These are phyloP conservation scores for Fennellomyces sp. DNA, from an alignment of 371 early-diverging fungal species.

Conservation along the genomic window DNA sequence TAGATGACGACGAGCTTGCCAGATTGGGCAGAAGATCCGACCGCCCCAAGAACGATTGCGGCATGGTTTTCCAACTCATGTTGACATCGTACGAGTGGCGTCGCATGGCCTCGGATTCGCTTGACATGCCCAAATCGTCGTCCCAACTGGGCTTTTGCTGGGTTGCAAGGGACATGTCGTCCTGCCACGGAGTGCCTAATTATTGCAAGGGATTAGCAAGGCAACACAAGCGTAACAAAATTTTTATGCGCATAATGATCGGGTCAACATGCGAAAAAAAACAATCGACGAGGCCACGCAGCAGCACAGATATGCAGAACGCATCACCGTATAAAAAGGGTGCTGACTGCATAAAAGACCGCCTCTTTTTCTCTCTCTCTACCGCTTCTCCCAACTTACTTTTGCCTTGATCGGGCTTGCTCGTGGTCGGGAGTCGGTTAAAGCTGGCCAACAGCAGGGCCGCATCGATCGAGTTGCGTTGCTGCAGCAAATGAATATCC, in stretches of 20 bases:
- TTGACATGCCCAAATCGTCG: constrained; percentile 2
- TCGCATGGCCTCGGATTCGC: constrained; percentile 26
- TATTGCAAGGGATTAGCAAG: not conserved
- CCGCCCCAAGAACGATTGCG: constrained; percentile 34
- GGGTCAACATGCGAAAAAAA: no score
- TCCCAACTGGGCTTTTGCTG: constrained; percentile 12
- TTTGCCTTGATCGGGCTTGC: not conserved
- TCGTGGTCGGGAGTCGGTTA: constrained; percentile 20
- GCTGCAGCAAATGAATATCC: constrained; percentile 41
- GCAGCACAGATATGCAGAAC: not conserved
- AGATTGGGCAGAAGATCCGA: constrained; percentile 23
- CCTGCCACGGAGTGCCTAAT: constrained; percentile 32
- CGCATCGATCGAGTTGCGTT: constrained; percentile 54
- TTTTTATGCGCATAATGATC: constrained; percentile 40
- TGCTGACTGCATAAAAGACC: not conserved
- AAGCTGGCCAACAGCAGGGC: constrained; percentile 55
- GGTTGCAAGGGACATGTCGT: constrained; percentile 44
- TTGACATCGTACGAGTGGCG: constrained; percentile 48
- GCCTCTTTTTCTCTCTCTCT: not conserved
- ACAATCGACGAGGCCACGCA: no score
- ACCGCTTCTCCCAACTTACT: not conserved
- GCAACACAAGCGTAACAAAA: not conserved
- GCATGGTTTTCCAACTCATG: constrained; percentile 49
- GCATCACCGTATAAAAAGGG: not conserved
- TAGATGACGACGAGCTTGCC: constrained; percentile 10